Base-by-base conservation (phyloP, 805 yeast genomes). In the Saccharomycopsis olivae region DNA sequence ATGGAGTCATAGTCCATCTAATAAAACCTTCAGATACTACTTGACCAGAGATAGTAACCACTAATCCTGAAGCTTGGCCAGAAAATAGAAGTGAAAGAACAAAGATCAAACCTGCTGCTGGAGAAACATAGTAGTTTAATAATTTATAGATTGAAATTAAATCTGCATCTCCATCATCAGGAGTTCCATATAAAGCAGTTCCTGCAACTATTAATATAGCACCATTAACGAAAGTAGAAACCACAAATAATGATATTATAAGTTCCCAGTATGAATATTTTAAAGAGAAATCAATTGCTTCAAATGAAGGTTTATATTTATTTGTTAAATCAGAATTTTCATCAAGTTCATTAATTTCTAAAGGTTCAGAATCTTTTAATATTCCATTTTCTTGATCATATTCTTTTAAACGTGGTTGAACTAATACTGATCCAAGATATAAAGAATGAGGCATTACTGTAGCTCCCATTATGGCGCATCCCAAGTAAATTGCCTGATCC, bases 361-460 rank as follows among this genome's bases (percentile, higher is more conserved):
- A 45, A 8, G 41, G 47, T n/a, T 34, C 17, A 2, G 3, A 11
- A 30, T 49, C 48, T 9, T 44, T 50, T 49, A 64, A 67, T 49
- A 66, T 62, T 17, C 79, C 79, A 48, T 76, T 64, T 39, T 70
- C 65, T 6, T 69, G 56, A 53, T 86, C 95, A 53, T 61, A 86
- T 33, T 85, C 94, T 52, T 75, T 69, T 33, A 86, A 63, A 47
- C 95, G 67, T 17, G 94, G 85, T 57, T 86, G 94, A 8, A 85
- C 95, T 41, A 85, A 64, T 11, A 87, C 94, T 0, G 89, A 79
- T 0, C 95, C 96, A 39, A 86, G 63, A 54, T 83, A 86, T 34
- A 86, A 63, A 2, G 88, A 78, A 55, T 86, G 95, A 3, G 95
- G 95, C 95, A 86, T 86, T 18, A 86, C 95, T 0, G 95, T 86